phyloP scores from a whole-genome alignment of 208 protist species.

The Leishmania tropica region DNA sequence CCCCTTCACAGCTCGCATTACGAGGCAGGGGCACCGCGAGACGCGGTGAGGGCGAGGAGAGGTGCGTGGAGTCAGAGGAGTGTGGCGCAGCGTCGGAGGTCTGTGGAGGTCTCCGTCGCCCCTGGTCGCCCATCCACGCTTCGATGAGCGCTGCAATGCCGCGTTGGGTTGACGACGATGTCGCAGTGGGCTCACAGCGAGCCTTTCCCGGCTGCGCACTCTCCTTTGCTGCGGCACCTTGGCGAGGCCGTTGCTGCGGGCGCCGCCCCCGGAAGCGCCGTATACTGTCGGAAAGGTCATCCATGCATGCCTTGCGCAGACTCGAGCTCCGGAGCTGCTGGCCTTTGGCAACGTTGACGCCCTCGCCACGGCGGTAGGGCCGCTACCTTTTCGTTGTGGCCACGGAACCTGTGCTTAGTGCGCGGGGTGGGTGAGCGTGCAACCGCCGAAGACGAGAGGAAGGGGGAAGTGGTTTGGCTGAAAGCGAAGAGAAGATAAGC shows the following conservation, averaged over 20 bases:
- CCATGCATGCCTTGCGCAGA: not conserved
- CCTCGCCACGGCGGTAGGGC: too few species aligned
- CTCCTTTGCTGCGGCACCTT: not conserved
- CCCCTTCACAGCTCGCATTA: not conserved
- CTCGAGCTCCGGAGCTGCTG: not conserved
- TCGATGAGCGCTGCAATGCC: not conserved
- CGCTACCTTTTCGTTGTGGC: not conserved
- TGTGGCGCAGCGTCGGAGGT: not conserved
- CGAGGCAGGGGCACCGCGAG: not conserved
- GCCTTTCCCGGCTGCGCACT: not conserved
- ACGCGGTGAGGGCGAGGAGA: not conserved
- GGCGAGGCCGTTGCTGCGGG: not conserved
- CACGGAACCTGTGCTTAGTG: not conserved
- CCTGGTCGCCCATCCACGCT: slow-evolving; percentile 1
- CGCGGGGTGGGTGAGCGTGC: not conserved
- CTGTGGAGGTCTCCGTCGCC: not conserved
- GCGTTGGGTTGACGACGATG: not conserved
- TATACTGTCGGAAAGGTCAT: not conserved
- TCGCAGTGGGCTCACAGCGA: not conserved
- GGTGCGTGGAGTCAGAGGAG: not conserved
- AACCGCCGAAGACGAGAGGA: not conserved
- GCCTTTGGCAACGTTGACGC: not conserved
- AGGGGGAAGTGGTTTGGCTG: not conserved
- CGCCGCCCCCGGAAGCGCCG: not conserved
- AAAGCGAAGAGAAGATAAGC: not conserved